These are phyloP conservation scores for Diddensiella caesifluorescens DNA, from an alignment of 805 yeast species.

Conservation along the genomic window DNA sequence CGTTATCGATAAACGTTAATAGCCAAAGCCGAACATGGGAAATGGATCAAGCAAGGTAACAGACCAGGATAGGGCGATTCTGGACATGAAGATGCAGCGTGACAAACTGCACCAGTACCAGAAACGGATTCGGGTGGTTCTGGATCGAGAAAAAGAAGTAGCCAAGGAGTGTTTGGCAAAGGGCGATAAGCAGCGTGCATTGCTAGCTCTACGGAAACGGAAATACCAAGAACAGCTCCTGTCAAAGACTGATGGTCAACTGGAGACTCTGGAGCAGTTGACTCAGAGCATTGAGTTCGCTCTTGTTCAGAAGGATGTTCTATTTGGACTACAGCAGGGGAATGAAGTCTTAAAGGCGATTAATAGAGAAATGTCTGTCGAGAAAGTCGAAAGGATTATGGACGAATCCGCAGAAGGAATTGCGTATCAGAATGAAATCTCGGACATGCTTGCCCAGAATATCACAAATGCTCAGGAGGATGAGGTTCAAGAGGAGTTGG, in stretches of 20 bases:
- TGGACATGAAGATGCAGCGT: conserved; percentile 81
- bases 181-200: conserved; percentile 56
- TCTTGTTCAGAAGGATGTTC: conserved; percentile 76
- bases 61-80: conserved; percentile 76
- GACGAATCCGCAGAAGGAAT: conserved; percentile 82
- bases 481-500: conserved; percentile 31
- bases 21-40: conserved; percentile 34
- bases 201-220: conserved; percentile 64
- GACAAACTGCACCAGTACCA: conserved; percentile 78
- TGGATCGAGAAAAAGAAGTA: conserved; percentile 54
- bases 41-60: conserved; percentile 50
- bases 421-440: conserved; percentile 58
- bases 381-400: conserved; percentile 72
- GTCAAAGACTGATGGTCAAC: conserved; percentile 66
- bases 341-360: conserved; percentile 67
- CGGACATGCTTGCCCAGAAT: conserved; percentile 32
- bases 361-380: conserved; percentile 72
- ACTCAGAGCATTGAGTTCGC: conserved; percentile 68
- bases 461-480: conserved; percentile 37
- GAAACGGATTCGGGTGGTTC: conserved; percentile 49
- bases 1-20: too few relatives aligned
- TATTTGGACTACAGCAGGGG: conserved; percentile 77
- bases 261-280: conserved; percentile 71
- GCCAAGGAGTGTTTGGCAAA: conserved; percentile 52
- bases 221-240: conserved; percentile 79